phyloP scores from a whole-genome alignment of 2,329 filamentous ascomycete species.

The Phialophora macrospora region DNA sequence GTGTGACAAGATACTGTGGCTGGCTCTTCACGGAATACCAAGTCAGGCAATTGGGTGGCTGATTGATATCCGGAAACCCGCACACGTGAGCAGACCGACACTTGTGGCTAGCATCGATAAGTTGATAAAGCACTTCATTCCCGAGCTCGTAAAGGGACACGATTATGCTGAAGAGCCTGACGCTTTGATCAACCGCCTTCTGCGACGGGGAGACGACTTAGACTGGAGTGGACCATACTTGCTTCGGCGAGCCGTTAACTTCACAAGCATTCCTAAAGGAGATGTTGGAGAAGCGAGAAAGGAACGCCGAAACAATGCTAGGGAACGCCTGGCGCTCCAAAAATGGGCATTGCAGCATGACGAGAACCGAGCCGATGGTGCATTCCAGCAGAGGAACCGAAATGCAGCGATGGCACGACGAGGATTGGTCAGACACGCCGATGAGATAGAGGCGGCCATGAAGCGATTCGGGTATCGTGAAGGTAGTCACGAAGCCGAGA shows the following conservation, averaged over 20 bases:
- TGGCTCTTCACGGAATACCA: slow-evolving; percentile 24
- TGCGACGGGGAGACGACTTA: slow-evolving; percentile 9
- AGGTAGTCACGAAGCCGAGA: slow-evolving; percentile 15
- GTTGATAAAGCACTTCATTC: slow-evolving; percentile 14
- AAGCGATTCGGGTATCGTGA: slow-evolving; percentile 19
- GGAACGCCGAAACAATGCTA: background rate
- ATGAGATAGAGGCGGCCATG: slow-evolving; percentile 8
- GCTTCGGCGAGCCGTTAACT: slow-evolving; percentile 16
- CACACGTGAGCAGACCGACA: background rate
- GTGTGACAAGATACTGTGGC: slow-evolving; percentile 22
- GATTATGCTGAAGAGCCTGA: slow-evolving; percentile 1
- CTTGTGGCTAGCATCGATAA: background rate
- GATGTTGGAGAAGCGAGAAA: background rate
- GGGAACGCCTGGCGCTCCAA: background rate
- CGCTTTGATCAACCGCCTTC: slow-evolving; percentile 11
- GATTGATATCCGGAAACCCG: background rate
- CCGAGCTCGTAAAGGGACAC: slow-evolving; percentile 10
- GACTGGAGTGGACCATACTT: slow-evolving; percentile 21
- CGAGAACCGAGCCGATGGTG: background rate
- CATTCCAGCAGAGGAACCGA: background rate
- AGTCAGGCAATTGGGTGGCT: slow-evolving; percentile 12
- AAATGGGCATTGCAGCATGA: background rate
- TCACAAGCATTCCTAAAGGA: background rate
- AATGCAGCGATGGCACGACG: background rate
- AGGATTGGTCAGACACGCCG: slow-evolving; percentile 14